These are phyloP conservation scores for Zygosaccharomyces siamensis DNA, from an alignment of 805 yeast species.

Conservation along the genomic window DNA sequence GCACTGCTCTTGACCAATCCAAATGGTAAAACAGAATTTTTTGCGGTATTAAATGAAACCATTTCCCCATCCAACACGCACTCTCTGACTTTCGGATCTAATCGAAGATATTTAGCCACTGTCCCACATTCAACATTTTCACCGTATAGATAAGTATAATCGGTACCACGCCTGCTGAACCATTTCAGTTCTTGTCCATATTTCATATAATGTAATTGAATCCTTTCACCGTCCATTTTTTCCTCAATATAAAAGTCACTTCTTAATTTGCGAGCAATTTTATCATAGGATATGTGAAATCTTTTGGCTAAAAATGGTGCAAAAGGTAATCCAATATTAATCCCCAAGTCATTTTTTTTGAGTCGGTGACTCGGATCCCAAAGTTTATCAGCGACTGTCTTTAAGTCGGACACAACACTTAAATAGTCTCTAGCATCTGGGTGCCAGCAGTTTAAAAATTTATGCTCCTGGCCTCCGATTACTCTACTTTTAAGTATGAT, in stretches of 20 bases:
- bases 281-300: slow-evolving; percentile 45
- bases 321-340: slow-evolving; percentile 44
- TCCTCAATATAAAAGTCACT: slow-evolving; percentile 70
- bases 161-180: slow-evolving; percentile 62
- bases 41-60: slow-evolving; percentile 74
- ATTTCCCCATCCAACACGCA: slow-evolving; percentile 81
- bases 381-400: slow-evolving; percentile 54
- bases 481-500: slow-evolving; percentile 57
- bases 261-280: slow-evolving; percentile 44
- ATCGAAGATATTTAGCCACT: slow-evolving; percentile 46
- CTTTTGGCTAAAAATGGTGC: slow-evolving; percentile 72
- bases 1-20: slow-evolving; percentile 76
- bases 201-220: slow-evolving; percentile 63
- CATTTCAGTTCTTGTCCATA: slow-evolving; percentile 36
- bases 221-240: slow-evolving; percentile 90
- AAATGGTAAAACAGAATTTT: slow-evolving; percentile 61
- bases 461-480: slow-evolving; percentile 57
- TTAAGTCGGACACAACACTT: slow-evolving; percentile 60
- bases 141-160: slow-evolving; percentile 70
- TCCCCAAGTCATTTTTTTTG: slow-evolving; percentile 35
- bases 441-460: slow-evolving; percentile 62
- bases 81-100: slow-evolving; percentile 36
- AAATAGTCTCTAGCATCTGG: slow-evolving; percentile 67
- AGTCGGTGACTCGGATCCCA: slow-evolving; percentile 46
- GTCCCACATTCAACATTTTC: slow-evolving; percentile 45